Evolutionary conservation across 1,284 basidiomycete genomes (phyloP).

Genomic region (Gomphus bonarii): DNA sequence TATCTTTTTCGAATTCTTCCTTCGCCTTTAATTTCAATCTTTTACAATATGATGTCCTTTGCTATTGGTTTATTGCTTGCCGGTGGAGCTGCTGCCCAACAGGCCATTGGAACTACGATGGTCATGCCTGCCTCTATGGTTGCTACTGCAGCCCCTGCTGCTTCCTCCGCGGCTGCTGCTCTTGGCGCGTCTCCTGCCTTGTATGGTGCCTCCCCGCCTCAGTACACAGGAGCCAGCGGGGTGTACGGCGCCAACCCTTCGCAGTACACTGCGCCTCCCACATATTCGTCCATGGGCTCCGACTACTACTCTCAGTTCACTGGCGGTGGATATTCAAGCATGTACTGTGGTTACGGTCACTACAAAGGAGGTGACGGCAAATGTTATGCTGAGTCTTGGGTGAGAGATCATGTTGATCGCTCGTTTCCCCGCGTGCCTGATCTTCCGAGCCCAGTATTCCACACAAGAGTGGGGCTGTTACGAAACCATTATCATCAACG

Average conservation of each 20-base stretch:
- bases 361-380: constrained; percentile 42
- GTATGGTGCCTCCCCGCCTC: constrained; percentile 11
- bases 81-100: constrained; percentile 44
- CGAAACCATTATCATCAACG: constrained; percentile 52
- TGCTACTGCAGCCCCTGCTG: not conserved
- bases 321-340: constrained; percentile 48
- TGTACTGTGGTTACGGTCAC: constrained; percentile 61
- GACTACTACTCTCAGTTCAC: constrained; percentile 29
- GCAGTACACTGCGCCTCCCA: constrained; percentile 30
- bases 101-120: constrained; percentile 41
- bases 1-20: constrained; percentile 12
- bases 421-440: not conserved
- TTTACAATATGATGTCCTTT: constrained; percentile 19
- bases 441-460: constrained; percentile 28
- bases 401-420: constrained; percentile 22
- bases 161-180: constrained; percentile 7
- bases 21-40: constrained; percentile 9
- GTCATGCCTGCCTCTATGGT: constrained; percentile 19
- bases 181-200: constrained; percentile 1
- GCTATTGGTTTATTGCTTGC: constrained; percentile 42
- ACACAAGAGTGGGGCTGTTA: constrained; percentile 40
- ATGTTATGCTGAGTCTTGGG: constrained; percentile 47
- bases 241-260: constrained; percentile 24
- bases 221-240: constrained; percentile 13
- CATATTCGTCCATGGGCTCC: constrained; percentile 33